These are phyloP conservation scores for Brettanomyces nanus DNA, from an alignment of 805 yeast species.

Conservation along the genomic window DNA sequence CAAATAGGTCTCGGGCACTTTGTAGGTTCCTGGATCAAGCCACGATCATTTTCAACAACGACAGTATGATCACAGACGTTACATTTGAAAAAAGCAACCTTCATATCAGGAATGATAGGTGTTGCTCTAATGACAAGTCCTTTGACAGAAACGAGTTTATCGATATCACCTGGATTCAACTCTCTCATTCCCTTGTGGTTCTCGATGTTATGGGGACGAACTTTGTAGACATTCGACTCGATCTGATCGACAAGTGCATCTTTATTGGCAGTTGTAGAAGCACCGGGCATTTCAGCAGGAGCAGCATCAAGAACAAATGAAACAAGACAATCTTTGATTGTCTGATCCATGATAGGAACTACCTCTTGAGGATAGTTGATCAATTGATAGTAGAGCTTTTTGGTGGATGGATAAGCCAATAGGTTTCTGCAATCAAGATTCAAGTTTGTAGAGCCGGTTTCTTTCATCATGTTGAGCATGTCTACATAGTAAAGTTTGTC, in stretches of 20 bases:
- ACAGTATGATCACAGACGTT: conserved; percentile 90
- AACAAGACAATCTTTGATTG: conserved; percentile 83
- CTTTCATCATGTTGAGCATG: conserved; percentile 65
- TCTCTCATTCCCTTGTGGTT: conserved; percentile 80
- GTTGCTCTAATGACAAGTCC: conserved; percentile 87
- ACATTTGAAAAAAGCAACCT: conserved; percentile 92
- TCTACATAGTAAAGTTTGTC: conserved; percentile 69
- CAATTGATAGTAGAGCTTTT: conserved; percentile 75
- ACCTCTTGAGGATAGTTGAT: conserved; percentile 94
- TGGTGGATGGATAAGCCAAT: conserved; percentile 65
- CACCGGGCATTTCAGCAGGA: conserved; percentile 5
- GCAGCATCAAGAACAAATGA: conserved; percentile 51
- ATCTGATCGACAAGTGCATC: conserved; percentile 54
- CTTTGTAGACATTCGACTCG: conserved; percentile 76
- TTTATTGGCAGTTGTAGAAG: conserved; percentile 12
- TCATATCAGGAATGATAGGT: conserved; percentile 95
- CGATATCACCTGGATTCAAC: conserved; percentile 88
- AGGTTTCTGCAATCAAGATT: conserved; percentile 80
- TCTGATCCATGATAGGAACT: conserved; percentile 95
- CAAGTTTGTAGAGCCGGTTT: conserved; percentile 70
- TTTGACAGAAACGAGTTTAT: conserved; percentile 82
- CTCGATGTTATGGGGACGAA: conserved; percentile 81
- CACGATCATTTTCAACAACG: conserved; percentile 89
- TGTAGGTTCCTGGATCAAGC: conserved; percentile 87
- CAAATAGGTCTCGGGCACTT: conserved; percentile 88